phyloP scores from a whole-genome alignment of 495 filamentous ascomycete species.

The Hyaloscypha bicolor region DNA sequence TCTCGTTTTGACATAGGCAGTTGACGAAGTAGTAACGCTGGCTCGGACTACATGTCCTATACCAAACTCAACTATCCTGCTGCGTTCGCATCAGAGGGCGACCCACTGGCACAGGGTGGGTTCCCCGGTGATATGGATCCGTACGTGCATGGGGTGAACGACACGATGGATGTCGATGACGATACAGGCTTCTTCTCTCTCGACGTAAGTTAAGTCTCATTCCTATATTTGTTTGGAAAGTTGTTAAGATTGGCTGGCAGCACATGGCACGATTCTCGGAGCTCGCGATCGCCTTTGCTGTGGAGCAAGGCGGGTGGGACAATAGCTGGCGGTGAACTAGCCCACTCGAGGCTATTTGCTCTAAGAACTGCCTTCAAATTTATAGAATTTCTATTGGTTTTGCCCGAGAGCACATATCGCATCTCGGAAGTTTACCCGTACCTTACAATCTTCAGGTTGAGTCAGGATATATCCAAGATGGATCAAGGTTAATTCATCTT shows the following conservation, averaged over 20 bases:
- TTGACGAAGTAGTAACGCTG: neutral
- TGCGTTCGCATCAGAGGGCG: neutral
- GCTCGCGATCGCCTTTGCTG: conserved; percentile 10
- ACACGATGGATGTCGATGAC: conserved; percentile 9
- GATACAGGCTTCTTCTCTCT: conserved; percentile 5
- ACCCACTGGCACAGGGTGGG: neutral
- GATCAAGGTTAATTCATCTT: too few relatives aligned
- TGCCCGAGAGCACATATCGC: too few relatives aligned
- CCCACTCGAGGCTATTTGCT: too few relatives aligned
- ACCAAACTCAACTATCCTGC: neutral
- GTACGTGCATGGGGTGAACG: conserved; percentile 7
- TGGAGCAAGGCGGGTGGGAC: conserved; percentile 10
- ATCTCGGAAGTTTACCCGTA: too few relatives aligned
- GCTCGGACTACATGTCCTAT: neutral
- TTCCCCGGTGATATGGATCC: conserved; percentile 7
- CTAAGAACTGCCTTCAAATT: too few relatives aligned
- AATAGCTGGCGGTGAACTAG: conserved; percentile 5
- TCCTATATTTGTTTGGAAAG: neutral
- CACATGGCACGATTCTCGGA: conserved; percentile 9
- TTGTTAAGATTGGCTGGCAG: neutral
- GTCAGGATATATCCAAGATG: too few relatives aligned
- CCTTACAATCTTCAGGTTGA: too few relatives aligned
- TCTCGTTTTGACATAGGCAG: neutral
- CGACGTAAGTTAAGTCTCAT: conserved; percentile 1
- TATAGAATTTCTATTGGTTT: too few relatives aligned